Conservation (phyloP, 768 basidiomycete species). For the Tricholoma matsutake region DNA sequence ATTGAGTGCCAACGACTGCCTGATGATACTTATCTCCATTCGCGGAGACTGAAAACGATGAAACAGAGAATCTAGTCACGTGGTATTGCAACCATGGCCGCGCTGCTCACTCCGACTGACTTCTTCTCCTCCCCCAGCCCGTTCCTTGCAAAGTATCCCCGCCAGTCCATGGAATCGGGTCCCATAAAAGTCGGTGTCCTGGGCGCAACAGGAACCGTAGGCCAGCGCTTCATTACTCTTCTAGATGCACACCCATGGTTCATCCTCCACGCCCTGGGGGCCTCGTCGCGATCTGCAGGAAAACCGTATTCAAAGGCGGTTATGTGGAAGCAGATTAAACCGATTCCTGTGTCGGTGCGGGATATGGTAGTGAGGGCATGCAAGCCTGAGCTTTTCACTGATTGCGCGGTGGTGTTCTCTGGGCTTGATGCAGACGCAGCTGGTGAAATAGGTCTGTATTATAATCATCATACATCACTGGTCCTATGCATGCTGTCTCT, state of each 20-base stretch:
- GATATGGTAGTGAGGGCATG: constrained; percentile 74
- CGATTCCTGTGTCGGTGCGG: constrained; percentile 64
- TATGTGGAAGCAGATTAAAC: constrained; percentile 84
- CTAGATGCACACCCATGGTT: constrained; percentile 92
- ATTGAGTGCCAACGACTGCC: too few species aligned
- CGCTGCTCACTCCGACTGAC: not conserved
- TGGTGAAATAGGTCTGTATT: constrained; percentile 80
- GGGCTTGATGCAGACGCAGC: constrained; percentile 96
- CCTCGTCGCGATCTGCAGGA: constrained; percentile 84
- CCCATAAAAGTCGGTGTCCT: constrained; percentile 63
- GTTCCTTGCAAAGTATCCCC: constrained; percentile 30
- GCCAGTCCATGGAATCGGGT: constrained; percentile 33
- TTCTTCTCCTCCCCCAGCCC: constrained; percentile 19
- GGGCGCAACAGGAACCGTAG: constrained; percentile 92
- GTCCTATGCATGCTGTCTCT: constrained; percentile 3
- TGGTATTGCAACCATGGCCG: not conserved
- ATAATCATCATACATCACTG: not conserved
- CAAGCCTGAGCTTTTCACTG: constrained; percentile 68
- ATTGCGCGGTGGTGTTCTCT: constrained; percentile 88
- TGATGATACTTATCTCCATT: too few species aligned
- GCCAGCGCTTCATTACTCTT: constrained; percentile 91
- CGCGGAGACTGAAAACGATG: too few species aligned
- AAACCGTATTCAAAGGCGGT: constrained; percentile 71
- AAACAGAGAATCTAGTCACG: too few species aligned
- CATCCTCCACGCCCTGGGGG: constrained; percentile 80